Evolutionary conservation across 2,329 filamentous ascomycete species (phyloP), one percentile per base, ranked within the genome.

Genomic region (Colletotrichum phormii): DNA sequence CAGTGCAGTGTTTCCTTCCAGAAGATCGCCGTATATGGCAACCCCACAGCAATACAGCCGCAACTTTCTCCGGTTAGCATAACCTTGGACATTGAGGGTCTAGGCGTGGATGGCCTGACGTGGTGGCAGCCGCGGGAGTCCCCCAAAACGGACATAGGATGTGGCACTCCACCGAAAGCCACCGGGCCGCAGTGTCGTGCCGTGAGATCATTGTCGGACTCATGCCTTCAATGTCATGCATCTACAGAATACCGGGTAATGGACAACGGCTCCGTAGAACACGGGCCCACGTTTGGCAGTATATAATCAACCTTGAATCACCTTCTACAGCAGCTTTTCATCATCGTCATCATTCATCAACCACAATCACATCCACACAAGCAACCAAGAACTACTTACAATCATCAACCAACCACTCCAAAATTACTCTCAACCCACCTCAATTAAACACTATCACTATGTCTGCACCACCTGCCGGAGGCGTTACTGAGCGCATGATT

Each of bases 401-500:
- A 5, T 5, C 4, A 31, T 55, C 4, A 5, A 13, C 6, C 26
- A 54, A 22, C 15, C 26, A 46, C 6, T 22, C n/a, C 2, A 60
- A 22, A 15, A 7, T 33, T 51, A 26, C 3, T 24, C 0, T 35
- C 18, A 22, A 13, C n/a, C 7, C 24, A 37, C 5, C 8, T n/a
- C 37, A 24, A 31, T 8, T 13, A n/a, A 53, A 3, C 13, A 53
- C 13, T 9, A 1, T 13, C 46, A 68, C 37, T 9, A 72, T 72
- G 69, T 63, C 51, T 72, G 57, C 42, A 18, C 49, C 65, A 26
- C 65, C 58, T n/a, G 4, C 33, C 22, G 49, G 57, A 22, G 64
- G 64, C 9, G 46, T 72, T 33, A 71, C 70, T 15, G 46, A 69
- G 54, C 70, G 67, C 33, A 70, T 71, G 70, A 70, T 72, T 35